A percentile compares a stretch with the other conserved stretches of the same genome.
Evolutionary conservation across 768 basidiomycete genomes (phyloP).

Genomic region (Amanita polypyramis): DNA sequence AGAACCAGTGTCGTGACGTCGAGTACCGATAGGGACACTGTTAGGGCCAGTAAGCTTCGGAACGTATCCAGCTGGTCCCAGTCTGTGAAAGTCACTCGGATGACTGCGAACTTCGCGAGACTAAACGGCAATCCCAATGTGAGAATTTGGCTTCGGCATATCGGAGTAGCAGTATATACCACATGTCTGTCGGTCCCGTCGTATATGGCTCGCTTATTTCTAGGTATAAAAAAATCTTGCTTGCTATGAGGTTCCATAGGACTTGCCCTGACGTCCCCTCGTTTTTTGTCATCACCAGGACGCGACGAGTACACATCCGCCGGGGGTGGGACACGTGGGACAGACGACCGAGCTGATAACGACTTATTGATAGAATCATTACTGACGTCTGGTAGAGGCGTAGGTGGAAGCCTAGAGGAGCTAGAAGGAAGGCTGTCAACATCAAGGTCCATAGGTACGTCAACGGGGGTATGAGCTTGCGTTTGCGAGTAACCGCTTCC

Average conservation of each 20-base stretch:
- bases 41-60: constrained; percentile 23
- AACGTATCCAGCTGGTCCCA: constrained; percentile 8
- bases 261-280: not conserved
- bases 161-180: constrained; percentile 5
- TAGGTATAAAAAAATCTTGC: not conserved
- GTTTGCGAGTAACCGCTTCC: constrained; percentile 7
- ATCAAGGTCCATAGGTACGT: constrained; percentile 19
- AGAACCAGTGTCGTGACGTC: constrained; percentile 12
- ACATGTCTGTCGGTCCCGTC: constrained; percentile 8
- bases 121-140: constrained; percentile 2
- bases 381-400: constrained; percentile 1
- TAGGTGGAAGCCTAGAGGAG: constrained; percentile 12
- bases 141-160: not conserved
- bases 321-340: not conserved
- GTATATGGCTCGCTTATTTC: constrained; percentile 2
- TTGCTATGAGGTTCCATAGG: not conserved
- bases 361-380: not conserved
- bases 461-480: constrained; percentile 10
- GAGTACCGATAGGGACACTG: constrained; percentile 26
- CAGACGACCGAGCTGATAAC: not conserved
- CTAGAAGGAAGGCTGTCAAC: constrained; percentile 12
- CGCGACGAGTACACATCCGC: not conserved
- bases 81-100: constrained; percentile 13
- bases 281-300: not conserved
- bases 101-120: constrained; percentile 17